Evolutionary conservation across 805 yeast genomes (phyloP).

Genomic region (Candida patagonica): DNA sequence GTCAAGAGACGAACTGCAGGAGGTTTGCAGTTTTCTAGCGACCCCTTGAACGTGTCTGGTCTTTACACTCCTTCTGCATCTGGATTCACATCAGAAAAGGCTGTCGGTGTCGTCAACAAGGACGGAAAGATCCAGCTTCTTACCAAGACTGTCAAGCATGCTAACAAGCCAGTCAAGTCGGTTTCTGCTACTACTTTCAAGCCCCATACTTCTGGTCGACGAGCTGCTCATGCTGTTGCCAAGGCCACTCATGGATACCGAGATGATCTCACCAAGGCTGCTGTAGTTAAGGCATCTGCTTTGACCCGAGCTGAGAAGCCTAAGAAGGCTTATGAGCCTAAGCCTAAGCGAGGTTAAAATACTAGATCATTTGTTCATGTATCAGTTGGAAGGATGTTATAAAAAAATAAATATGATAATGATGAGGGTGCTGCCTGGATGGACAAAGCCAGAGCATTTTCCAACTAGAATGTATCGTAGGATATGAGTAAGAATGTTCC

Average conservation of each 20-base stretch:
- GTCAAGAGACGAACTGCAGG: constrained; percentile 37
- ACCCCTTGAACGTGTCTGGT: constrained; percentile 42
- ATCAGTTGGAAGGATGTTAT: too few species aligned
- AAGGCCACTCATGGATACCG: constrained; percentile 40
- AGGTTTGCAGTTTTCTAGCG: constrained; percentile 37
- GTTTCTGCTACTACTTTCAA: constrained; percentile 33
- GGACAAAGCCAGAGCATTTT: too few species aligned
- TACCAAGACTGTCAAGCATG: constrained; percentile 37
- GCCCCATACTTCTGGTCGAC: constrained; percentile 35
- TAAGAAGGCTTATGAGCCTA: constrained; percentile 28
- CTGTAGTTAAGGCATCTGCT: constrained; percentile 41
- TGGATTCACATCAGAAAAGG: constrained; percentile 42
- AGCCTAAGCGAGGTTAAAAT: too few species aligned
- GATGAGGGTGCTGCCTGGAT: too few species aligned
- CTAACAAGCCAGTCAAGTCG: constrained; percentile 39
- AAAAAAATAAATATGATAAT: too few species aligned
- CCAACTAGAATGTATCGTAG: too few species aligned
- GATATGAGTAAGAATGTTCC: too few species aligned
- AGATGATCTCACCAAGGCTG: constrained; percentile 39
- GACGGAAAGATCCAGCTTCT: constrained; percentile 33
- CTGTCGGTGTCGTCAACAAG: constrained; percentile 33
- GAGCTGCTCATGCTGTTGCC: constrained; percentile 37
- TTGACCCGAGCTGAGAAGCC: constrained; percentile 32
- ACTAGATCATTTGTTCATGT: too few species aligned
- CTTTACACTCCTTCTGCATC: constrained; percentile 39